These are phyloP conservation scores for Knoxia roxburghii DNA, from an alignment of 257 asterid genomes.

Conservation along the genomic window DNA sequence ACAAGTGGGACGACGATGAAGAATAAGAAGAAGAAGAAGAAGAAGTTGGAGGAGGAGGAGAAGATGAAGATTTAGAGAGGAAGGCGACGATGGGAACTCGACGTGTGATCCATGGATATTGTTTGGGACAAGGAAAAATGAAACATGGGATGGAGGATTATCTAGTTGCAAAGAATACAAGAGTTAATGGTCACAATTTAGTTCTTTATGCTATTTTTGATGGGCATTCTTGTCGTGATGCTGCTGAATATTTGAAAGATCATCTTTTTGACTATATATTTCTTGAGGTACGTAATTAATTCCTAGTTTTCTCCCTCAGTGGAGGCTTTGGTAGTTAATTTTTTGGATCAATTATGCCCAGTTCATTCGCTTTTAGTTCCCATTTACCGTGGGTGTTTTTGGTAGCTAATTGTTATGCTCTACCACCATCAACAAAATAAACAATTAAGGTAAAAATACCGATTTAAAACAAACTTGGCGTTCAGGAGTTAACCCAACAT, in stretches of 20 bases:
- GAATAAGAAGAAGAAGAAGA: conserved; percentile 1
- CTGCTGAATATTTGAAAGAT: conserved; percentile 39
- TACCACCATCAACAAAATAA: too few relatives aligned
- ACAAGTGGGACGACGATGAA: too few relatives aligned
- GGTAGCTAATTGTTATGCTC: too few relatives aligned
- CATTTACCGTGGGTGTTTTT: too few relatives aligned
- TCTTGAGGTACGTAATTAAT: conserved; percentile 31
- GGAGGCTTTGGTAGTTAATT: too few relatives aligned
- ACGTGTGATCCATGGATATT: conserved; percentile 31
- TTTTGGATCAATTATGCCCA: too few relatives aligned
- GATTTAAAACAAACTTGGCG: too few relatives aligned
- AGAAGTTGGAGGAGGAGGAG: not conserved
- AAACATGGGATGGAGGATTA: conserved; percentile 49
- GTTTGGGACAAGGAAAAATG: conserved; percentile 47
- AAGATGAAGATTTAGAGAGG: not conserved
- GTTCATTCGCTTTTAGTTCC: too few relatives aligned
- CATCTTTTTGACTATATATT: conserved; percentile 41
- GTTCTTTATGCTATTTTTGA: conserved; percentile 48
- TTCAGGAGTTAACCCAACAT: too few relatives aligned
- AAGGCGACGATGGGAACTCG: not conserved
- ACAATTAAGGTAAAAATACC: too few relatives aligned
- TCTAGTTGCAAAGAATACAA: conserved; percentile 27
- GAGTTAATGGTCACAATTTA: conserved; percentile 27
- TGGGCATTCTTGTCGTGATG: conserved; percentile 44
- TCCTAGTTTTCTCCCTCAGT: too few relatives aligned